phyloP scores from a whole-genome alignment of 495 filamentous ascomycete genomes.

The Aspergillus haitiensis region DNA sequence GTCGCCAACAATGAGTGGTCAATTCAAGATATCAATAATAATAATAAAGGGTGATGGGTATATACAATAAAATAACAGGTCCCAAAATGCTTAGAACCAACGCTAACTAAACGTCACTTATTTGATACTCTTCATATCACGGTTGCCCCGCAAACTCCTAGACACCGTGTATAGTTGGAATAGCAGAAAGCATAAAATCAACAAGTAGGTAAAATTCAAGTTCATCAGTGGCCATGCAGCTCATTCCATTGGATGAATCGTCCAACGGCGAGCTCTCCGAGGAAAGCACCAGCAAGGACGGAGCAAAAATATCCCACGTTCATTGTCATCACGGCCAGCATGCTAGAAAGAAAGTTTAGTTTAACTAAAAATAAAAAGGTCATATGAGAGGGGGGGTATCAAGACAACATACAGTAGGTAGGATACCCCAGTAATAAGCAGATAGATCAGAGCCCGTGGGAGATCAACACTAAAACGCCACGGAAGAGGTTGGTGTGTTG shows the following conservation, averaged over 20 bases:
- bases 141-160: neutral
- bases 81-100: neutral
- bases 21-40: too few species aligned
- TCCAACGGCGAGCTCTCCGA: conserved; percentile 80
- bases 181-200: neutral
- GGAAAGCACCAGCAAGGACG: conserved; percentile 76
- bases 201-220: neutral
- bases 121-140: too few species aligned
- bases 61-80: neutral
- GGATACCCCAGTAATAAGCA: conserved; percentile 69
- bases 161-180: neutral
- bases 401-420: conserved; percentile 80
- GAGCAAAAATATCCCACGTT: conserved; percentile 96
- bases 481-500: conserved; percentile 49
- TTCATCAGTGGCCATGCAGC: conserved; percentile 11
- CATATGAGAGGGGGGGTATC: neutral
- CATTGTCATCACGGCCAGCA: conserved; percentile 98
- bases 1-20: too few species aligned
- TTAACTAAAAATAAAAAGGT: neutral
- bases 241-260: conserved; percentile 53
- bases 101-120: too few species aligned
- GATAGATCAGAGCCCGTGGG: conserved; percentile 66
- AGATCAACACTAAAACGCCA: conserved; percentile 82
- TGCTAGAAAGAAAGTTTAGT: conserved; percentile 52
- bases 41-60: neutral